Evolutionary conservation across 2,329 filamentous ascomycete genomes (phyloP), one percentile per base, ranked within the genome.

Genomic region (Aspergillus ustus): DNA sequence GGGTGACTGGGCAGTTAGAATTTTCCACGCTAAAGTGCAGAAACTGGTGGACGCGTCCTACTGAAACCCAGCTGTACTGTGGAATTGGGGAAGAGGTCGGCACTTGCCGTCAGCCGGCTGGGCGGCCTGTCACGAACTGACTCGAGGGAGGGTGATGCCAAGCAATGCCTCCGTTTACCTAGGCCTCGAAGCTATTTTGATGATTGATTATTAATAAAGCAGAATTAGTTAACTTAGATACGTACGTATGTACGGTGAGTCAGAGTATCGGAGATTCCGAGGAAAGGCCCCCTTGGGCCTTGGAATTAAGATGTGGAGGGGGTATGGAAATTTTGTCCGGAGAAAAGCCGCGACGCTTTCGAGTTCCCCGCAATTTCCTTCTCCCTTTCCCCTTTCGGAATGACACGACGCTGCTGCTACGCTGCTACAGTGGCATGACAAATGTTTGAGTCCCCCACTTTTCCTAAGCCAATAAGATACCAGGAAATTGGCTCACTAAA

Each of bases 101-200:
- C 13, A 57, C 22, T 56, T 61, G 52, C 59, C 59, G 59, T 57
- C 59, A 56, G 19, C 59, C 53, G 55, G 48, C 55, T 58, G 55
- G 55, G 55, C 48, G 55, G 55, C 48, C 19, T 34, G n/a, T 13
- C 51, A 53, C 9, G 34, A 40, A 22, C 31, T 50, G 54, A 43
- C 55, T 58, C 52, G 17, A 28, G 37, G 9, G 34, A 28, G 22
- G 13, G 3, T 40, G 48, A 25, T 49, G 55, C 55, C 55, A 58
- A 58, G 55, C 55, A 45, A 29, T 8, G 17, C 15, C 22, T 44
- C 19, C 17, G 11, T 28, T 8, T 15, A n/a, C n/a, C n/a, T n/a
- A 31, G 51, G 19, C 34, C 25, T 44, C 22, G 5, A 40, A 15
- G 34, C 34, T 40, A 28, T 45, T 29, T 20, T 28, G n/a, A 20